Conservation (phyloP, 805 yeast genomes). For the Teunomyces aglyptinius region DNA sequence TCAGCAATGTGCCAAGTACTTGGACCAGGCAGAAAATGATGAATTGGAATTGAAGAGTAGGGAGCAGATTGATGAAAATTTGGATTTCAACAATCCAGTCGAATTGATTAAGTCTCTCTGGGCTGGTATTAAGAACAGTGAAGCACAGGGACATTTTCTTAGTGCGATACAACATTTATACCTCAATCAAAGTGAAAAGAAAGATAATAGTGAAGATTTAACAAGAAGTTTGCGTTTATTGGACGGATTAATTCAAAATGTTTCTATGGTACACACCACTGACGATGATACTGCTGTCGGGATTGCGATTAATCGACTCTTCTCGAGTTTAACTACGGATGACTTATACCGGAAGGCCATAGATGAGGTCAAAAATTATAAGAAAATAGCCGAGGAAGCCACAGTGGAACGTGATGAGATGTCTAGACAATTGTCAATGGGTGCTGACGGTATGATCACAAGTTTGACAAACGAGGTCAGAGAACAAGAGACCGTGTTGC, state of each 20-base stretch:
- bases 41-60: constrained; percentile 41
- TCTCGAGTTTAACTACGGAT: constrained; percentile 76
- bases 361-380: constrained; percentile 19
- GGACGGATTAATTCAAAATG: constrained; percentile 63
- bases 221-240: constrained; percentile 58
- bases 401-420: constrained; percentile 49
- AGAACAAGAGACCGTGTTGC: constrained; percentile 60
- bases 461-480: constrained; percentile 57
- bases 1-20: constrained; percentile 63
- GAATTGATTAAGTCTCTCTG: constrained; percentile 62
- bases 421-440: constrained; percentile 64
- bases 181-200: constrained; percentile 51
- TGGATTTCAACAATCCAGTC: constrained; percentile 68
- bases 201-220: constrained; percentile 42
- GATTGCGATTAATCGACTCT: constrained; percentile 70
- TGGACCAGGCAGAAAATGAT: constrained; percentile 57
- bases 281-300: constrained; percentile 56
- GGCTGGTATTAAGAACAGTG: constrained; percentile 54
- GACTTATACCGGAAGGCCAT: constrained; percentile 76
- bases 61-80: constrained; percentile 37
- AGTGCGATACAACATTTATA: constrained; percentile 68
- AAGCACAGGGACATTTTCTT: constrained; percentile 56
- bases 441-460: constrained; percentile 71
- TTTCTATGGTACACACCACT: constrained; percentile 51
- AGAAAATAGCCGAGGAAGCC: constrained; percentile 27